Evolutionary conservation across 495 filamentous ascomycete species (phyloP).

Genomic region (Tetracladium setigerum): DNA sequence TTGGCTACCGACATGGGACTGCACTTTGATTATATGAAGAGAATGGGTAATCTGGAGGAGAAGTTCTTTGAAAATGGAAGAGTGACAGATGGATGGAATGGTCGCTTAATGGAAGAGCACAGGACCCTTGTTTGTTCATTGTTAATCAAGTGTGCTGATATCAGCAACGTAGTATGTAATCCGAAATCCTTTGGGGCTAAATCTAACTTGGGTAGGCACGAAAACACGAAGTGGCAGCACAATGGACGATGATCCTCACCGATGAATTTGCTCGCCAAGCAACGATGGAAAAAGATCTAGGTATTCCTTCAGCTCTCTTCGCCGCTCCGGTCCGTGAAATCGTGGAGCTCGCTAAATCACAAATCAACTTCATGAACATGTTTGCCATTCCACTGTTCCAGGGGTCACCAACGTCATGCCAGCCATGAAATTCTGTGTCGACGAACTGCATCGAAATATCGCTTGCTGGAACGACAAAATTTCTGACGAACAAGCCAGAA

Average conservation of each 20-base stretch:
- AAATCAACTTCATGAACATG: slow-evolving; percentile 92
- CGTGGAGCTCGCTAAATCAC: slow-evolving; percentile 73
- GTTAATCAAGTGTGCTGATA: slow-evolving; percentile 96
- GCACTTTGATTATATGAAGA: slow-evolving; percentile 93
- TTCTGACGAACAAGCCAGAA: slow-evolving; percentile 38
- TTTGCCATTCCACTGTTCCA: slow-evolving; percentile 90
- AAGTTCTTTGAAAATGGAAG: slow-evolving; percentile 55
- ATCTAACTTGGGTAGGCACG: slow-evolving; percentile 52
- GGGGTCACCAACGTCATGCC: slow-evolving; percentile 76
- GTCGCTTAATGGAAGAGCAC: slow-evolving; percentile 59
- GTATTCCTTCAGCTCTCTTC: slow-evolving; percentile 79
- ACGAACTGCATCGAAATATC: slow-evolving; percentile 72
- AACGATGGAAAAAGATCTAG: slow-evolving; percentile 79
- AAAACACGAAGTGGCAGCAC: slow-evolving; percentile 67
- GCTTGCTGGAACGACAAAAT: slow-evolving; percentile 62
- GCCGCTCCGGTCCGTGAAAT: slow-evolving; percentile 79
- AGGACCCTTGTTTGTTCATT: slow-evolving; percentile 76
- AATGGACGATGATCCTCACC: slow-evolving; percentile 86
- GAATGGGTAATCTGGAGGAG: slow-evolving; percentile 65
- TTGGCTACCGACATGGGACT: slow-evolving; percentile 95
- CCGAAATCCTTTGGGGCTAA: neutral
- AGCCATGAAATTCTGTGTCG: slow-evolving; percentile 70
- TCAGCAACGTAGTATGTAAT: slow-evolving; percentile 82
- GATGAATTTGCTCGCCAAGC: slow-evolving; percentile 93
- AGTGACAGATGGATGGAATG: slow-evolving; percentile 61